Conservation (phyloP, 176 grass and related monocot species). For the Rhynchospora pubera region DNA sequence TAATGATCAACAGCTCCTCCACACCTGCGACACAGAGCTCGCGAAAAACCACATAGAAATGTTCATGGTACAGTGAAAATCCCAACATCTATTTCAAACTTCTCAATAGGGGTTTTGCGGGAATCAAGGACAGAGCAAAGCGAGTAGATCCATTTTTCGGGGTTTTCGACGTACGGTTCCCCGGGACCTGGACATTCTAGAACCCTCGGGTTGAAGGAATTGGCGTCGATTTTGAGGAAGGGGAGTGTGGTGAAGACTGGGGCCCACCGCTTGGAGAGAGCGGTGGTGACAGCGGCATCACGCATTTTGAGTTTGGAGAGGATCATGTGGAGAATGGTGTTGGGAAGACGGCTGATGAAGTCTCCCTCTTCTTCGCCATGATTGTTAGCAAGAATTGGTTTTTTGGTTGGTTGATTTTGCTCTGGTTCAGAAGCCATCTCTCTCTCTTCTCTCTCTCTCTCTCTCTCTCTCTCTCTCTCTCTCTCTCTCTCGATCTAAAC, state of each 20-base stretch:
- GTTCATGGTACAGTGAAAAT: neutral
- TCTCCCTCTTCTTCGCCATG: neutral
- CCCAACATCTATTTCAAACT: neutral
- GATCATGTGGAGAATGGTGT: constrained; percentile 32
- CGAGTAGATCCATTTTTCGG: neutral
- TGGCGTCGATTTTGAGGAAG: neutral
- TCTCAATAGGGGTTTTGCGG: neutral
- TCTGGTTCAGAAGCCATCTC: neutral
- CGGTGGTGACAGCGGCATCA: constrained; percentile 28
- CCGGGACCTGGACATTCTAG: neutral
- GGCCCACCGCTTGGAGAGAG: constrained; percentile 12
- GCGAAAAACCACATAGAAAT: neutral
- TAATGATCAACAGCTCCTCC: constrained; percentile 17
- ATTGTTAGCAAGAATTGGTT: neutral
- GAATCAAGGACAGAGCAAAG: neutral
- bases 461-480: neutral
- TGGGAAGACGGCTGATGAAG: constrained; percentile 22
- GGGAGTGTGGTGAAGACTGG: constrained; percentile 26
- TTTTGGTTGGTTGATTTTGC: neutral
- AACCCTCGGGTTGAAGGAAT: constrained; percentile 22
- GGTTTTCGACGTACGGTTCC: neutral
- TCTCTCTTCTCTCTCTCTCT: neutral
- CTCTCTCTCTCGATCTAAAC: neutral
- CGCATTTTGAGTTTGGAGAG: constrained; percentile 29
- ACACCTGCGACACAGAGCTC: neutral